A percentile compares a stretch with the other conserved stretches of the same genome.
Conservation (phyloP, 768 basidiomycete species). For the Hygrocybe coccinea region DNA sequence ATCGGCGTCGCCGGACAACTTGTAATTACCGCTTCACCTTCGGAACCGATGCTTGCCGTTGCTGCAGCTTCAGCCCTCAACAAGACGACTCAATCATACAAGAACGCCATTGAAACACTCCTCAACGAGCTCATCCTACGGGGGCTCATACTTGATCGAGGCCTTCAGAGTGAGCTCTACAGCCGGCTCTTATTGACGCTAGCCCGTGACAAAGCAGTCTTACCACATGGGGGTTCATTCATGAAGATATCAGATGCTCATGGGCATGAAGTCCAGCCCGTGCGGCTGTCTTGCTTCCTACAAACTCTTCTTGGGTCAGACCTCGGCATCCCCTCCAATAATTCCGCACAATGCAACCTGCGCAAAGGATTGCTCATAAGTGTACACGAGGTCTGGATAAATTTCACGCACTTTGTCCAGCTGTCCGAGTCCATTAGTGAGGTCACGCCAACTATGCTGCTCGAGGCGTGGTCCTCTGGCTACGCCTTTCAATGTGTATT, state of each 20-base stretch:
- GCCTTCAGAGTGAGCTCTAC: neutral
- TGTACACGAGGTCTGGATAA: neutral
- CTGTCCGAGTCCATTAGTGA: neutral
- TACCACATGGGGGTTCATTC: neutral
- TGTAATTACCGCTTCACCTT: conserved; percentile 2
- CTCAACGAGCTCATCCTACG: neutral
- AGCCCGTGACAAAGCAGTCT: conserved; percentile 1
- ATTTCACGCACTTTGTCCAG: conserved; percentile 7
- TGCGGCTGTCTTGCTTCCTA: no score
- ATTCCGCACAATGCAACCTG: neutral
- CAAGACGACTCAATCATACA: neutral
- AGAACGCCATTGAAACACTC: conserved; percentile 2
- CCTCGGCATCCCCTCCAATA: neutral
- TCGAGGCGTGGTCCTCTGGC: conserved; percentile 2
- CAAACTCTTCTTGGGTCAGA: neutral
- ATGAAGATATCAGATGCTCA: neutral
- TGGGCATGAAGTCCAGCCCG: neutral
- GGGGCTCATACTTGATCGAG: neutral
- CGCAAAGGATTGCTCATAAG: neutral
- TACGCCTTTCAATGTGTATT: conserved; percentile 2
- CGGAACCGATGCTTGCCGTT: no score
- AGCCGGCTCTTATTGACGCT: neutral
- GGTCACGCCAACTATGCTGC: conserved; percentile 1
- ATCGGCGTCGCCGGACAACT: neutral
- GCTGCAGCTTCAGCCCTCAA: neutral